Evolutionary conservation across 2,329 filamentous ascomycete species (phyloP).

Genomic region (Paraconiothyrium brasiliense): DNA sequence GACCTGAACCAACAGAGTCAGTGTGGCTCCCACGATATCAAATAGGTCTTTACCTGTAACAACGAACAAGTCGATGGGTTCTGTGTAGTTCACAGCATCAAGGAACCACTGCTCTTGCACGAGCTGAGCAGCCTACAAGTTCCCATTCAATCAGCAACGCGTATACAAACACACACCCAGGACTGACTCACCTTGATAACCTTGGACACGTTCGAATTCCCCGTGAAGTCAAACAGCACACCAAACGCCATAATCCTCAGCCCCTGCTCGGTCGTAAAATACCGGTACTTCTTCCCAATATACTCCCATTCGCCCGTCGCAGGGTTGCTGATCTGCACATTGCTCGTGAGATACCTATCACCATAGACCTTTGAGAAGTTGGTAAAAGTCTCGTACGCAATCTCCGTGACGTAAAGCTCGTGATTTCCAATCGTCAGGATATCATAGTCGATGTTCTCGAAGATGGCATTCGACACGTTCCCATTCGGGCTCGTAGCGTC

Average conservation of each 20-base stretch:
- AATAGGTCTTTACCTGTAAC: conserved; percentile 52
- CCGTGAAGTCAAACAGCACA: conserved; percentile 60
- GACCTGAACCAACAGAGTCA: conserved; percentile 51
- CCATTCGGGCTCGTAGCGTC: conserved; percentile 69
- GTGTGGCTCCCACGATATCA: not conserved
- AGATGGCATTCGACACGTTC: conserved; percentile 62
- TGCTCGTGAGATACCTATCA: conserved; percentile 63
- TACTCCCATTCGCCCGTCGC: conserved; percentile 55
- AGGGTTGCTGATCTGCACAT: conserved; percentile 60
- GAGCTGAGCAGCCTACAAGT: conserved; percentile 57
- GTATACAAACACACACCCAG: not conserved
- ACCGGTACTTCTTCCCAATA: conserved; percentile 59
- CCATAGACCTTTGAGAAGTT: conserved; percentile 68
- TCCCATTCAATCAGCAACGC: not conserved
- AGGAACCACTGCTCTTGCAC: conserved; percentile 68
- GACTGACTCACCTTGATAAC: conserved; percentile 55
- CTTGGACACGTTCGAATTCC: conserved; percentile 69
- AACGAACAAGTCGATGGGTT: conserved; percentile 71
- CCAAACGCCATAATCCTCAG: conserved; percentile 64
- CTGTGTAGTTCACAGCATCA: conserved; percentile 62
- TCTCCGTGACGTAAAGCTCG: conserved; percentile 70
- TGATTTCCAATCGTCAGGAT: conserved; percentile 69
- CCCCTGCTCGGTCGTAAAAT: conserved; percentile 60
- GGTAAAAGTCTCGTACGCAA: conserved; percentile 69
- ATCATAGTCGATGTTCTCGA: conserved; percentile 64